Percentiles rank a stretch among this genome's conserved stretches.
phyloP scores from a whole-genome alignment of 176 grass and related monocot species.

The Chloris gayana region DNA sequence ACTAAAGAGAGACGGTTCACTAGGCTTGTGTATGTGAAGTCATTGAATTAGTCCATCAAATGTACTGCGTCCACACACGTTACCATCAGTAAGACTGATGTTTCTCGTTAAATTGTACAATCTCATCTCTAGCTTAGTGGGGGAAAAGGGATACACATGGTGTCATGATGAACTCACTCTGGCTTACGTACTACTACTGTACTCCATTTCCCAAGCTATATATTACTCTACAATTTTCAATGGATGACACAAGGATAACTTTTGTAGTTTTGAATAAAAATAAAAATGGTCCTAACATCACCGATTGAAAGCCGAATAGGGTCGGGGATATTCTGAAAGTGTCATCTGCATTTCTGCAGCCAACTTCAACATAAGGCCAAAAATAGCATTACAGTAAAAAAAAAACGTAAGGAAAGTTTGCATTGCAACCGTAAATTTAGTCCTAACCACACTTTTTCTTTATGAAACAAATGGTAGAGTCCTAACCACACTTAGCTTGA shows the following conservation, averaged over 20 bases:
- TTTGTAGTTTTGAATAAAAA: too few relatives aligned
- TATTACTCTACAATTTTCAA: not conserved
- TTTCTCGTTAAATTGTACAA: not conserved
- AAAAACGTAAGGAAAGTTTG: not conserved
- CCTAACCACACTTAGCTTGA: too few relatives aligned
- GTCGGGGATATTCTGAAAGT: not conserved
- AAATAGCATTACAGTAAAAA: not conserved
- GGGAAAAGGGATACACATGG: not conserved
- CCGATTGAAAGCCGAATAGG: too few relatives aligned
- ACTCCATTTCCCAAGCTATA: not conserved
- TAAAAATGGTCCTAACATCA: too few relatives aligned
- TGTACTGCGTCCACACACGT: not conserved
- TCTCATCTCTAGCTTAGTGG: not conserved
- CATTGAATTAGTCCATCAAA: not conserved
- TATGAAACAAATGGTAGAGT: too few relatives aligned
- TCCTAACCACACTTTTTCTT: too few relatives aligned
- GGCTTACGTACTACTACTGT: not conserved
- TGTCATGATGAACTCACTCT: not conserved
- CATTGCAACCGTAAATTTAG: too few relatives aligned
- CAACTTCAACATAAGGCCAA: not conserved
- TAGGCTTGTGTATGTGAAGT: not conserved
- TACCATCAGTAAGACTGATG: not conserved
- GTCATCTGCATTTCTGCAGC: not conserved
- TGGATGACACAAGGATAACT: too few relatives aligned
- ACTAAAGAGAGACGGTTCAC: not conserved